Conservation (phyloP, 768 basidiomycete genomes). For the Austroboletus eburneus region DNA sequence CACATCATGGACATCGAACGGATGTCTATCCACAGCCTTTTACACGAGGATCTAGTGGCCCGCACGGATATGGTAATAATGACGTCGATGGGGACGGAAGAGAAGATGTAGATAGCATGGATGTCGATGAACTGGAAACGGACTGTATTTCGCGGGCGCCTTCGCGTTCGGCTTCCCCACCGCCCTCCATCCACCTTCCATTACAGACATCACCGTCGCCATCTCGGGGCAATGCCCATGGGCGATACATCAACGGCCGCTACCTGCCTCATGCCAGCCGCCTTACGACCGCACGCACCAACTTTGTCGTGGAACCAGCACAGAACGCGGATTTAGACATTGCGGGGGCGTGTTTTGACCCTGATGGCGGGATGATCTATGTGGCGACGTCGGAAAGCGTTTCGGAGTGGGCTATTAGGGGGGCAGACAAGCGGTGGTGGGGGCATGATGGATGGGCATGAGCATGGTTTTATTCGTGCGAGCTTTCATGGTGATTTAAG, state of each 20-base stretch:
- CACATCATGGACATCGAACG: constrained; percentile 17
- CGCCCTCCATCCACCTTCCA: constrained; percentile 33
- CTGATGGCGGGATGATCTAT: constrained; percentile 61
- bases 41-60: constrained; percentile 11
- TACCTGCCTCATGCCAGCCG: constrained; percentile 16
- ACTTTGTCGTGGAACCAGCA: constrained; percentile 9
- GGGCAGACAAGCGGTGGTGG: constrained; percentile 75
- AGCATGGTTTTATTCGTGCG: background rate
- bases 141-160: constrained; percentile 53
- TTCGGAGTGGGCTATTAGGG: constrained; percentile 73
- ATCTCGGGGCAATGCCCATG: constrained; percentile 16
- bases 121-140: constrained; percentile 46
- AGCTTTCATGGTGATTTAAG: too few species aligned
- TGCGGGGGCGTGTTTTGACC: constrained; percentile 74
- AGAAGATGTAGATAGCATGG: constrained; percentile 42
- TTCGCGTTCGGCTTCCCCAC: constrained; percentile 47
- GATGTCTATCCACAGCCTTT: constrained; percentile 24
- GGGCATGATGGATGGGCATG: constrained; percentile 44
- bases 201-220: constrained; percentile 22
- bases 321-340: constrained; percentile 42
- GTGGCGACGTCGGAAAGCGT: constrained; percentile 62
- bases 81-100: constrained; percentile 25
- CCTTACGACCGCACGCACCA: constrained; percentile 12
- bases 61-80: constrained; percentile 16
- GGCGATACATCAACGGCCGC: constrained; percentile 18